Evolutionary conservation across 495 filamentous ascomycete genomes (phyloP).

Genomic region (Thermothielavioides terrestris): DNA sequence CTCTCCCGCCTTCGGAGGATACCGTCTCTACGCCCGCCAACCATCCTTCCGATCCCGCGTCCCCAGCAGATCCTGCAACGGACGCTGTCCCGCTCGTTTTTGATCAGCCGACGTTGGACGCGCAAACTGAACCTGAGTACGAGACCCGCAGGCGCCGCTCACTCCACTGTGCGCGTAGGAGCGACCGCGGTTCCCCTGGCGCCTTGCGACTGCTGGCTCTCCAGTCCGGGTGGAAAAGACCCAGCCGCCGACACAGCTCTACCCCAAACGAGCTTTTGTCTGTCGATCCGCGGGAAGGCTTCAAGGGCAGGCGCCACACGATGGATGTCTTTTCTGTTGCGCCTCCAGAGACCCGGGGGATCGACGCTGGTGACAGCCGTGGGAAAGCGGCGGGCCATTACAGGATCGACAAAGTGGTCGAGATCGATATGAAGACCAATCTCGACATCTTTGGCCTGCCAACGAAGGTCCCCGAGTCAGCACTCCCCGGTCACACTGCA

Average conservation of each 20-base stretch:
- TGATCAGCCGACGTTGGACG: slow-evolving; percentile 20
- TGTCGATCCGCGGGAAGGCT: not conserved
- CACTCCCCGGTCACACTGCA: not conserved
- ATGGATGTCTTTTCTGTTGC: slow-evolving; percentile 9
- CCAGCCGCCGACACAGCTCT: slow-evolving; percentile 26
- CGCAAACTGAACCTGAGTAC: slow-evolving; percentile 13
- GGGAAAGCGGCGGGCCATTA: not conserved
- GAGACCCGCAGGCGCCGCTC: slow-evolving; percentile 23
- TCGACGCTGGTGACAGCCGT: not conserved
- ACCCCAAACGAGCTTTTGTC: not conserved
- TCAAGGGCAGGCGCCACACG: slow-evolving; percentile 17
- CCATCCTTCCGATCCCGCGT: not conserved
- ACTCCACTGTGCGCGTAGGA: slow-evolving; percentile 21
- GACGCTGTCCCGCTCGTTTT: slow-evolving; percentile 20
- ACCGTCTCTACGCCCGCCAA: not conserved
- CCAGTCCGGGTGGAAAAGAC: slow-evolving; percentile 8
- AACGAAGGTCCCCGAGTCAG: not conserved
- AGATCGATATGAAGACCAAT: slow-evolving; percentile 23
- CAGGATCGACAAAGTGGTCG: slow-evolving; percentile 8
- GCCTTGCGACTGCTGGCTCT: slow-evolving; percentile 12
- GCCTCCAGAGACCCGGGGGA: not conserved
- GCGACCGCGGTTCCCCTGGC: slow-evolving; percentile 19
- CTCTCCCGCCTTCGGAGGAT: not conserved
- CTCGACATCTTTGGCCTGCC: slow-evolving; percentile 24
- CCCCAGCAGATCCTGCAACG: not conserved